phyloP scores from a whole-genome alignment of 495 filamentous ascomycete species.

The Evansstolkia leycettana region DNA sequence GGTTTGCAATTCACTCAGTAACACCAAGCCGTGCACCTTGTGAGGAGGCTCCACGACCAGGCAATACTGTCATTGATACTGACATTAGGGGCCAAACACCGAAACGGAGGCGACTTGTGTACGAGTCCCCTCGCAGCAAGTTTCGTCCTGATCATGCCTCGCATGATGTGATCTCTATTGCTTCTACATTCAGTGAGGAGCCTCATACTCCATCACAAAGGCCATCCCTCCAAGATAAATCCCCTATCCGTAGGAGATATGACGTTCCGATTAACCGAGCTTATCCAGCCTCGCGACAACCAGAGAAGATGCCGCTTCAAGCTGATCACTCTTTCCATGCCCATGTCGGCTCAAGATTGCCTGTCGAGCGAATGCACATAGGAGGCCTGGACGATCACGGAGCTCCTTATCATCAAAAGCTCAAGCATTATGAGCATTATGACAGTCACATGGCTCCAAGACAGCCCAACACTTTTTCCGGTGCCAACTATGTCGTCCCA shows the following conservation, averaged over 20 bases:
- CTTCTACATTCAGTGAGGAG: constrained; percentile 1
- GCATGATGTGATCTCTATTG: constrained; percentile 2
- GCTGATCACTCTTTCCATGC: too few species aligned
- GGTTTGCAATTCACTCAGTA: constrained; percentile 20
- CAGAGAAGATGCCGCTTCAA: constrained; percentile 4
- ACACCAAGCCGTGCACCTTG: constrained; percentile 15
- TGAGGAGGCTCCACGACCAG: constrained; percentile 8
- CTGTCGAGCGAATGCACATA: constrained; percentile 8
- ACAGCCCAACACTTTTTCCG: constrained; percentile 2
- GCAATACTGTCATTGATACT: constrained; percentile 3
- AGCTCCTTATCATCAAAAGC: constrained; percentile 2
- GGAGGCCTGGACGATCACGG: constrained; percentile 8
- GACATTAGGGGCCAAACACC: constrained; percentile 10
- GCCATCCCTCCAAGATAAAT: constrained; percentile 8
- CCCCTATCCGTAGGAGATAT: constrained; percentile 15
- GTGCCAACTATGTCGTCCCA: constrained; percentile 7
- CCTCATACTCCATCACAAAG: constrained; percentile 6
- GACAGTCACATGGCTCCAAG: constrained; percentile 4
- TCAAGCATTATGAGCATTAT: constrained; percentile 4
- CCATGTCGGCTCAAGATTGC: constrained; percentile 1
- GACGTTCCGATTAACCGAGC: constrained; percentile 7
- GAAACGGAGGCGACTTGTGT: constrained; percentile 23
- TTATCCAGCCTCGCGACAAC: constrained; percentile 7
- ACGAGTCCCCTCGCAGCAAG: constrained; percentile 7
- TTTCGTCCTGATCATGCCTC: constrained; percentile 5